These are phyloP conservation scores for Phanerochaete sordida DNA, from an alignment of 768 basidiomycete species.

Conservation along the genomic window DNA sequence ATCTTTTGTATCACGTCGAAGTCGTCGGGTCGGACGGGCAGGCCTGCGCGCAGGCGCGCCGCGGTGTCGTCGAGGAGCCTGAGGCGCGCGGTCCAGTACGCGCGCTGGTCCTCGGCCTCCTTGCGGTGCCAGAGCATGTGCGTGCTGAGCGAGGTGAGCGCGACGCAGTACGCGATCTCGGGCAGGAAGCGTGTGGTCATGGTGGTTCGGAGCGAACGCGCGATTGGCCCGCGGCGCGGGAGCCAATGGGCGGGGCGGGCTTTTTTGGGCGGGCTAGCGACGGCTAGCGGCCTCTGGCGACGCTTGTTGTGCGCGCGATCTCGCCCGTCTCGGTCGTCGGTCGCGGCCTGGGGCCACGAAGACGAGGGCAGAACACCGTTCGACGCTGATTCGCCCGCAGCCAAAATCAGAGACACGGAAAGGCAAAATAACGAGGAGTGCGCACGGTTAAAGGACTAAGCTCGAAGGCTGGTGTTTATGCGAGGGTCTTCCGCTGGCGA, in stretches of 20 bases:
- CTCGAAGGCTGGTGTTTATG: background rate
- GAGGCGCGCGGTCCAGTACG: slow-evolving; percentile 51
- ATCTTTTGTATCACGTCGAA: slow-evolving; percentile 52
- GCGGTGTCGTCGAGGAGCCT: slow-evolving; percentile 62
- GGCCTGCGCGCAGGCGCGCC: slow-evolving; percentile 46
- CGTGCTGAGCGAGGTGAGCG: slow-evolving; percentile 63
- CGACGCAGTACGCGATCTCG: slow-evolving; percentile 62
- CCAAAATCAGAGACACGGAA: background rate
- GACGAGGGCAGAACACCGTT: background rate
- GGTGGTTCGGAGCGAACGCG: background rate
- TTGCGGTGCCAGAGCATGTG: slow-evolving; percentile 58
- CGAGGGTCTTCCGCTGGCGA: background rate
- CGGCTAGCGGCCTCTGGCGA: background rate
- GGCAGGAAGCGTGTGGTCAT: slow-evolving; percentile 45
- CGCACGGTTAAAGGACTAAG: background rate
- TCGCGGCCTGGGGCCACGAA: background rate
- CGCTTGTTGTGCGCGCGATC: background rate
- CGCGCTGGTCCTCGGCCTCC: slow-evolving; percentile 47
- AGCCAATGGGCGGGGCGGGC: background rate
- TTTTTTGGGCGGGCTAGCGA: background rate
- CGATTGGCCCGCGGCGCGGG: background rate
- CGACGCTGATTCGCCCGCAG: background rate
- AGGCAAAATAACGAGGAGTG: background rate
- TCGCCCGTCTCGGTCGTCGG: background rate
- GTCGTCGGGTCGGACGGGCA: slow-evolving; percentile 45